Conservation (phyloP, 2,329 filamentous ascomycete genomes). For the Aciculosporium take region DNA sequence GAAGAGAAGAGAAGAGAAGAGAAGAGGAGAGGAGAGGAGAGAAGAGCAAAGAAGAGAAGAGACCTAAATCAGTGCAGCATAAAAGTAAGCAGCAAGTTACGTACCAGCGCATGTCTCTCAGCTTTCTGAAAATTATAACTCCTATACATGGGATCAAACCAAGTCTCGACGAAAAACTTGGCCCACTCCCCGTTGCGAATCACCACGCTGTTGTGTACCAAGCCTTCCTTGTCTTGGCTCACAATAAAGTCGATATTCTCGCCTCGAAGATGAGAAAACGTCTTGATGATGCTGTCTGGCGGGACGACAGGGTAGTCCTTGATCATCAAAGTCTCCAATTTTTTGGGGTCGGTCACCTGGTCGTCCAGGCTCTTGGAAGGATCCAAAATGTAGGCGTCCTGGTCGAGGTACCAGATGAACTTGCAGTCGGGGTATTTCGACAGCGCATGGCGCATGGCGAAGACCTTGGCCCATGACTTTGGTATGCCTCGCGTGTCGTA, state of each 20-base stretch:
- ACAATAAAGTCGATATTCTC: conserved; percentile 69
- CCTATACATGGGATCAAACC: conserved; percentile 90
- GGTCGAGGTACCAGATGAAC: conserved; percentile 79
- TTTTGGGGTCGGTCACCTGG: conserved; percentile 52
- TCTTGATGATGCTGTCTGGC: conserved; percentile 93
- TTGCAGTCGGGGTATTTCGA: conserved; percentile 60
- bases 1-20: too few species aligned
- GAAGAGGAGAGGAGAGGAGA: not conserved
- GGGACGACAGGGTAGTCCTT: conserved; percentile 78
- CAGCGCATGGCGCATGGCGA: conserved; percentile 80
- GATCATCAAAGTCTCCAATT: conserved; percentile 67
- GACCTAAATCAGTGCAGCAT: too few species aligned
- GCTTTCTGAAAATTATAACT: conserved; percentile 95
- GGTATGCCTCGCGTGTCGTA: conserved; percentile 54
- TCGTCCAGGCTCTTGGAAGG: conserved; percentile 53
- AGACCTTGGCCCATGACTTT: conserved; percentile 60
- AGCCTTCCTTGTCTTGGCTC: conserved; percentile 69
- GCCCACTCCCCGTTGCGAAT: conserved; percentile 79
- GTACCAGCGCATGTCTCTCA: conserved; percentile 77
- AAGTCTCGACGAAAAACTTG: conserved; percentile 82
- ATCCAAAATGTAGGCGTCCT: conserved; percentile 81
- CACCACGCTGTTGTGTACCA: conserved; percentile 65
- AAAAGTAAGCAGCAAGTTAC: too few species aligned
- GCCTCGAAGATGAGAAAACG: conserved; percentile 67
- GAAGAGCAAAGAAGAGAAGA: not conserved